A percentile compares a stretch with the other conserved stretches of the same genome.
Evolutionary conservation across 257 asterid species (phyloP).

Genomic region (Scutellaria barbata): DNA sequence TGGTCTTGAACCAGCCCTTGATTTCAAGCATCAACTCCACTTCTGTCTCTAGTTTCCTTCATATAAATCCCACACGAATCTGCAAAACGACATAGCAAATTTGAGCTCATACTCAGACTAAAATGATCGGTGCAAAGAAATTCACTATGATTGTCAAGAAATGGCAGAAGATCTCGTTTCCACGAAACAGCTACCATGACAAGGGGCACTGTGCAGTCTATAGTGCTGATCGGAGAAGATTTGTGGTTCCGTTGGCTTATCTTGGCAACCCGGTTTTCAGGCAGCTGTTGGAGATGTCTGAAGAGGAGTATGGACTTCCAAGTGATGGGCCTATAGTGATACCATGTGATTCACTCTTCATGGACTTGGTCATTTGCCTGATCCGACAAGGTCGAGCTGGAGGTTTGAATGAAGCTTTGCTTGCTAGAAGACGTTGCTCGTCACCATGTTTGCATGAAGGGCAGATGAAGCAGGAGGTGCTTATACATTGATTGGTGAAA

Average conservation of each 20-base stretch:
- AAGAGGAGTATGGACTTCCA: slow-evolving; percentile 46
- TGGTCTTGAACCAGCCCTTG: slow-evolving; percentile 21
- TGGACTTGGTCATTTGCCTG: slow-evolving; percentile 36
- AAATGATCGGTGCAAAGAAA: slow-evolving; percentile 41
- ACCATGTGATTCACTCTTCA: slow-evolving; percentile 39
- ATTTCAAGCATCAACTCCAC: slow-evolving; percentile 23
- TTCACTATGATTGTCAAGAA: slow-evolving; percentile 42
- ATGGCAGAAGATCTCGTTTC: slow-evolving; percentile 35
- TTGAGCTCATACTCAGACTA: background rate
- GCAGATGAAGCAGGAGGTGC: slow-evolving; percentile 28
- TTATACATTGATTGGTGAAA: slow-evolving; percentile 28
- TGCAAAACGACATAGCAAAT: background rate
- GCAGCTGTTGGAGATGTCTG: slow-evolving; percentile 44
- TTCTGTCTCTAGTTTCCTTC: slow-evolving; percentile 21
- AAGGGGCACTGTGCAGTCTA: slow-evolving; percentile 34
- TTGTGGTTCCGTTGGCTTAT: slow-evolving; percentile 40
- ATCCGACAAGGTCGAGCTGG: slow-evolving; percentile 31
- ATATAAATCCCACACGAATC: slow-evolving; percentile 27
- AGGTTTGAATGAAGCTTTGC: slow-evolving; percentile 36
- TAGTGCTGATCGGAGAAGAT: slow-evolving; percentile 36
- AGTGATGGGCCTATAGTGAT: slow-evolving; percentile 42
- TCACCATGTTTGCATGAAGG: slow-evolving; percentile 20
- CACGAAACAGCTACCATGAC: background rate
- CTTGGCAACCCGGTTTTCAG: slow-evolving; percentile 35
- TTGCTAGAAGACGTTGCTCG: slow-evolving; percentile 32